These are phyloP conservation scores for Bacidia rubella DNA, from an alignment of 495 filamentous ascomycete genomes.

Conservation along the genomic window DNA sequence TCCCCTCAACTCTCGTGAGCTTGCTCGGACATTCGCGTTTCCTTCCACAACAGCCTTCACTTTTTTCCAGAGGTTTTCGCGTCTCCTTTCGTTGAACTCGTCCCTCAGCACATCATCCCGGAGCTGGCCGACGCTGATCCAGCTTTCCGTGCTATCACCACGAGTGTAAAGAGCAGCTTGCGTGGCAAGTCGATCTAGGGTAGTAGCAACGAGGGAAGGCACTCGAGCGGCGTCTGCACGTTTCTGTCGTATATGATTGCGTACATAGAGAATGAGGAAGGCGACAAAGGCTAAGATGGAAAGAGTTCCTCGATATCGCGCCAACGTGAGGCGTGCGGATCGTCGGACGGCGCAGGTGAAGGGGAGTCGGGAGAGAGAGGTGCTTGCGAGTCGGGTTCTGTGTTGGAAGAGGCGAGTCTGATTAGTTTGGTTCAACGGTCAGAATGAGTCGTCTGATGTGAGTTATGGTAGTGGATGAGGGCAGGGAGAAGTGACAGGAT, in stretches of 20 bases:
- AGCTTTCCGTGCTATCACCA: conserved; percentile 52
- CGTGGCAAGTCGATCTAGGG: conserved; percentile 64
- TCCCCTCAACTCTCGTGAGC: conserved; percentile 64
- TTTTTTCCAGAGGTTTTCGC: conserved; percentile 66
- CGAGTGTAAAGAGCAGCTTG: conserved; percentile 68
- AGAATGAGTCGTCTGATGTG: conserved; percentile 20
- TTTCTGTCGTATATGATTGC: conserved; percentile 38
- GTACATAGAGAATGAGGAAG: conserved; percentile 39
- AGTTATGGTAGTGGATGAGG: not conserved
- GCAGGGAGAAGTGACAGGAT: conserved; percentile 3
- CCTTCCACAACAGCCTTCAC: conserved; percentile 76
- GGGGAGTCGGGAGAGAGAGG: conserved; percentile 78
- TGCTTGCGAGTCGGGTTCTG: conserved; percentile 58
- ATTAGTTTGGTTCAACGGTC: conserved; percentile 58
- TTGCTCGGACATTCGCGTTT: conserved; percentile 82
- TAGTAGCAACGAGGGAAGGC: conserved; percentile 65
- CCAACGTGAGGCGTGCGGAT: conserved; percentile 81
- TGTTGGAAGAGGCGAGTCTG: conserved; percentile 53
- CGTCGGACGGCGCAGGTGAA: conserved; percentile 77
- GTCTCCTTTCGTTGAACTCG: conserved; percentile 58
- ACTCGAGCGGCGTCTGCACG: conserved; percentile 54
- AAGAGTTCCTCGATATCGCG: conserved; percentile 92
- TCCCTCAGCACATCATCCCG: conserved; percentile 81
- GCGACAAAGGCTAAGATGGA: conserved; percentile 47
- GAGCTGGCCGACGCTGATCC: conserved; percentile 74